Conservation (phyloP, 2,329 filamentous ascomycete genomes). For the Cladosporium velox region DNA sequence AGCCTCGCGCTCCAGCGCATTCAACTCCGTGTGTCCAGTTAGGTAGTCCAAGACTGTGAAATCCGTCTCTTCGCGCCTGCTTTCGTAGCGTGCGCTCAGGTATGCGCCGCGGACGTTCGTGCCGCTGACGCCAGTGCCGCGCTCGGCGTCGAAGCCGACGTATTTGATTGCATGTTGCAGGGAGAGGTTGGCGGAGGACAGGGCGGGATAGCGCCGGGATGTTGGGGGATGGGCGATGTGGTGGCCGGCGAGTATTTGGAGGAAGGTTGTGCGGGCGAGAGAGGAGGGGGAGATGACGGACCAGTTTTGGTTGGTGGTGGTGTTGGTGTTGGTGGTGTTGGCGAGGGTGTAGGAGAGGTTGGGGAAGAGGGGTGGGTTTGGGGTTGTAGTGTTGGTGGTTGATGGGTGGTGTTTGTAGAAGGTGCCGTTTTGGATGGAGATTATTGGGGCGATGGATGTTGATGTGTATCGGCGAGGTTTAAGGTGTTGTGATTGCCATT, state of each 20-base stretch:
- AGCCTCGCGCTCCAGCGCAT: constrained; percentile 63
- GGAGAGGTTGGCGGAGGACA: constrained; percentile 60
- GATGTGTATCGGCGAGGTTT: neutral
- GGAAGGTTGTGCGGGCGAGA: constrained; percentile 77
- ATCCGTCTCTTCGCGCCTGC: constrained; percentile 79
- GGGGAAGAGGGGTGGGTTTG: constrained; percentile 73
- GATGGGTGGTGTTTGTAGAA: constrained; percentile 77
- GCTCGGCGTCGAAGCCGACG: constrained; percentile 84
- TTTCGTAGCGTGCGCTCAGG: constrained; percentile 88
- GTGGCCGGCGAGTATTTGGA: constrained; percentile 75
- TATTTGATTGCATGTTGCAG: constrained; percentile 75
- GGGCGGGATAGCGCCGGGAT: constrained; percentile 75
- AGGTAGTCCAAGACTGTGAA: constrained; percentile 82
- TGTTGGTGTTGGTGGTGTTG: neutral
- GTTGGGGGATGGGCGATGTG: constrained; percentile 74
- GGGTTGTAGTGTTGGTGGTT: constrained; percentile 41
- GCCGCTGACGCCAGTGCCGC: constrained; percentile 54
- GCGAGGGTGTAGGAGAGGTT: constrained; percentile 67
- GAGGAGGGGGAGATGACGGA: constrained; percentile 79
- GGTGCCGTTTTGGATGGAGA: constrained; percentile 74
- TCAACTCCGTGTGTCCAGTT: constrained; percentile 78
- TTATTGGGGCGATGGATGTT: constrained; percentile 32
- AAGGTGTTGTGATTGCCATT: neutral
- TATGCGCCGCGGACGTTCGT: constrained; percentile 72
- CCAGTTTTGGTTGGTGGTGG: constrained; percentile 63